Evolutionary conservation across 257 asterid species (phyloP).

Genomic region (Forsythia suspensa): DNA sequence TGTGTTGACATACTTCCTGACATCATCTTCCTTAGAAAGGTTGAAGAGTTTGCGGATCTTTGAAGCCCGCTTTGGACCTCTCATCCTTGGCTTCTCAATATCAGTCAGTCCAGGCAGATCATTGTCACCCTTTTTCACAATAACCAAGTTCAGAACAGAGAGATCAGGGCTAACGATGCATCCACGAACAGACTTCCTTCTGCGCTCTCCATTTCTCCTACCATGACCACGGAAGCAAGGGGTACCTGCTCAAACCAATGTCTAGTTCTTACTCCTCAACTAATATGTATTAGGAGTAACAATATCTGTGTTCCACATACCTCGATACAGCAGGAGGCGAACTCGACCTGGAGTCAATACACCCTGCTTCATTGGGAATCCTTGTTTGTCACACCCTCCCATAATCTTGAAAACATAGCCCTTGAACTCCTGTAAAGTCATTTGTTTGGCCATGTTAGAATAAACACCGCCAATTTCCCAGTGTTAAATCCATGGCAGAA

Average conservation of each 20-base stretch:
- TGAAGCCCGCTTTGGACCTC: constrained; percentile 87
- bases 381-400: constrained; percentile 68
- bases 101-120: constrained; percentile 83
- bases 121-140: constrained; percentile 72
- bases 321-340: constrained; percentile 46
- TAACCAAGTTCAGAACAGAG: constrained; percentile 68
- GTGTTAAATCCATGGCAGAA: background rate
- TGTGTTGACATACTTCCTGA: constrained; percentile 75
- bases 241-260: constrained; percentile 38
- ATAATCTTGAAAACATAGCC: constrained; percentile 59
- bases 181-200: constrained; percentile 88
- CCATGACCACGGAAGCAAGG: constrained; percentile 83
- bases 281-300: no score
- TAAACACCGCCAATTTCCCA: background rate
- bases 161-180: constrained; percentile 81
- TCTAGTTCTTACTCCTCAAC: no score
- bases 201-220: constrained; percentile 68
- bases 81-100: constrained; percentile 77
- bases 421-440: constrained; percentile 39
- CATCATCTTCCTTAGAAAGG: constrained; percentile 77
- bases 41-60: constrained; percentile 79
- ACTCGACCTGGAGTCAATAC: constrained; percentile 57
- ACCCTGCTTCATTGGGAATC: constrained; percentile 67
- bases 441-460: background rate
- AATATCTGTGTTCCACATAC: constrained; percentile 11